These are phyloP conservation scores for Colletotrichum eremochloae DNA, from an alignment of 2,329 filamentous ascomycete species.

Conservation along the genomic window DNA sequence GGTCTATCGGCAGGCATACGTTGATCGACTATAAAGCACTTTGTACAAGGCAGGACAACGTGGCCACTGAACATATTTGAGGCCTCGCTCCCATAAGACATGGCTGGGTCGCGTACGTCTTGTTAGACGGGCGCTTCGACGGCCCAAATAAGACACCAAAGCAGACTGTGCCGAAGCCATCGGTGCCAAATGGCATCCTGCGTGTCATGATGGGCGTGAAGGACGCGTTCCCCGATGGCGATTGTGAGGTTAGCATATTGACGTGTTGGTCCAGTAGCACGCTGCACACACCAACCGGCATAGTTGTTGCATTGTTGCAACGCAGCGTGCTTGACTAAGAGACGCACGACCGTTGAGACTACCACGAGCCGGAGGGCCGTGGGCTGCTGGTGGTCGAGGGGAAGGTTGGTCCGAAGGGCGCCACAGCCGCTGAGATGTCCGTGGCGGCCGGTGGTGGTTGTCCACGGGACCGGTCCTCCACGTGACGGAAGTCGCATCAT, in stretches of 20 bases:
- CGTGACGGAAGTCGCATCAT: conserved; percentile 36
- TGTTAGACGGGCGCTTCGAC: not conserved
- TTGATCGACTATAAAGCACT: not conserved
- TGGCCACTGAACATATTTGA: no score
- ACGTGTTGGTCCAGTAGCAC: not conserved
- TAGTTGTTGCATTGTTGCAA: not conserved
- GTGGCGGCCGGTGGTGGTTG: conserved; percentile 32
- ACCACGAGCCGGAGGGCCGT: conserved; percentile 20
- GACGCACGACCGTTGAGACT: conserved; percentile 23
- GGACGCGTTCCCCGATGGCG: not conserved
- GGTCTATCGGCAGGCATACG: not conserved
- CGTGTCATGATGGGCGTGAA: not conserved
- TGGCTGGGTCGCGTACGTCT: not conserved
- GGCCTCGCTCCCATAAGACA: not conserved
- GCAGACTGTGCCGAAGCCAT: not conserved
- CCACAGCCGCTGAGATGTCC: conserved; percentile 34
- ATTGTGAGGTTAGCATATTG: not conserved
- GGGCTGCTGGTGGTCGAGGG: conserved; percentile 9
- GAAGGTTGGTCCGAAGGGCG: conserved; percentile 26
- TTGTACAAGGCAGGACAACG: not conserved
- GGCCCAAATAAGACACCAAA: not conserved
- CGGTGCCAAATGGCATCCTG: not conserved
- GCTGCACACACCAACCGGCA: not conserved
- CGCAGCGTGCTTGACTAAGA: not conserved
- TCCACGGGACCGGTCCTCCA: conserved; percentile 25